Base-by-base conservation (phyloP, 306 rosid genomes). In the Citrullus amarus region DNA sequence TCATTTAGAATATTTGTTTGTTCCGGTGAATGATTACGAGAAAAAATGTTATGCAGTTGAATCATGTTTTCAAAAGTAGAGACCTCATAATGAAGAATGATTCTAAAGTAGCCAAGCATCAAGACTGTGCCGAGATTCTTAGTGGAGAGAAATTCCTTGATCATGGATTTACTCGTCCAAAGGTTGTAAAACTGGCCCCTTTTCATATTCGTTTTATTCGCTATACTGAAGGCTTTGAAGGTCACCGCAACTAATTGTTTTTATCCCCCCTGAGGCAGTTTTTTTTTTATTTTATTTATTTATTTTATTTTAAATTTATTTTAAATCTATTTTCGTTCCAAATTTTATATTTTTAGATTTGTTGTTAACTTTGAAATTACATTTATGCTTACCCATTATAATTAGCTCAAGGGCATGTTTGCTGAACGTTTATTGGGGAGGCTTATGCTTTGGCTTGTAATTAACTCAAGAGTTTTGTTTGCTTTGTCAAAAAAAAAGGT, bases 131-230 rank as follows among this genome's bases (percentile, higher is more conserved):
- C 53, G 82, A 72, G 51, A 75, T 81, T 76, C 80, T 65, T 55
- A 18, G 41, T 79, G 87, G 30, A 75, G 93, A 81, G 75, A 86
- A 75, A 77, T 84, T 92, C 77, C 93, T 87, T 83, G 98, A 95
- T 87, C 97, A 88, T 74, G 97, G 98, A 32, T 95, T 89, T 89
- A 89, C 96, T 72, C 97, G 96, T 77, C 98, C 98, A 50, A 95
- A 95, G 97, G 98, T 94, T 81, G 53, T 78, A 59, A 56, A n/a
- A 9, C 57, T 60, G 58, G 59, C 59, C 44, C 50, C 73, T 59
- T 15, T 15, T 72, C 22, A 59, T 79, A 28, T 50, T 61, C 43
- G 78, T 72, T n/a, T 48, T 80, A 59, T 60, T 14, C 12, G 30
- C 48, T 1, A 34, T 39, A 10, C 34, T 25, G 28, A 70, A 70